phyloP scores from a whole-genome alignment of 345 rosid genomes.

The Zanthoxylum bungeanum region DNA sequence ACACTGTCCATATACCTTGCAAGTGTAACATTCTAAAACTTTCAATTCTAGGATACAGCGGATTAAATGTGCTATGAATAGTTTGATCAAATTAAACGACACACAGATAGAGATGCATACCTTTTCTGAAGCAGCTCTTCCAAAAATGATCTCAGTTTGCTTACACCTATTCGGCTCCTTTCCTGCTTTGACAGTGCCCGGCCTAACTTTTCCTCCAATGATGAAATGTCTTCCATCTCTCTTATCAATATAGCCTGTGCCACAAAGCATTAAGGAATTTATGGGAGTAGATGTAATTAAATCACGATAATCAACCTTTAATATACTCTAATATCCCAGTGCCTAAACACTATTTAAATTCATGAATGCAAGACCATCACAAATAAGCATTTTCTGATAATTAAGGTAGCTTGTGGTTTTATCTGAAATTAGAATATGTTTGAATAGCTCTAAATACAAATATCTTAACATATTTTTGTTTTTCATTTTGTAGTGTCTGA shows the following conservation, averaged over 20 bases:
- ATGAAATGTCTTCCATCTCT: conserved; percentile 66
- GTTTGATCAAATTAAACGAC: conserved; percentile 2
- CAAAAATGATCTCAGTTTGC: conserved; percentile 78
- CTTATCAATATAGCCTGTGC: conserved; percentile 63
- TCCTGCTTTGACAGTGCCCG: conserved; percentile 73
- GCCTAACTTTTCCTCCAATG: conserved; percentile 81
- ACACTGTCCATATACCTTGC: conserved; percentile 85
- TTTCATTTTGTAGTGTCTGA: neutral
- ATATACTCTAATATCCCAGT: neutral
- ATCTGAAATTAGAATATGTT: neutral
- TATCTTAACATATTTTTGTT: neutral
- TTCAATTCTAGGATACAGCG: conserved; percentile 11
- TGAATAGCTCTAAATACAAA: neutral
- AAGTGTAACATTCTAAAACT: conserved; percentile 22
- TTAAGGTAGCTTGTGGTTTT: neutral
- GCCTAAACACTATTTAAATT: neutral
- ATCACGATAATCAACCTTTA: neutral
- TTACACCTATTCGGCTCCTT: conserved; percentile 78
- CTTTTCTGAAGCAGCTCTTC: conserved; percentile 87
- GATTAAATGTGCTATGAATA: neutral
- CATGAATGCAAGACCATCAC: neutral
- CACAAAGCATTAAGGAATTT: neutral
- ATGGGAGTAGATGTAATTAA: neutral
- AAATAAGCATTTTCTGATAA: neutral
- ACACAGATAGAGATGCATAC: conserved; percentile 25